Evolutionary conservation across 306 rosid species (phyloP), one percentile per base, ranked within the genome.

Genomic region (Comarum palustre): DNA sequence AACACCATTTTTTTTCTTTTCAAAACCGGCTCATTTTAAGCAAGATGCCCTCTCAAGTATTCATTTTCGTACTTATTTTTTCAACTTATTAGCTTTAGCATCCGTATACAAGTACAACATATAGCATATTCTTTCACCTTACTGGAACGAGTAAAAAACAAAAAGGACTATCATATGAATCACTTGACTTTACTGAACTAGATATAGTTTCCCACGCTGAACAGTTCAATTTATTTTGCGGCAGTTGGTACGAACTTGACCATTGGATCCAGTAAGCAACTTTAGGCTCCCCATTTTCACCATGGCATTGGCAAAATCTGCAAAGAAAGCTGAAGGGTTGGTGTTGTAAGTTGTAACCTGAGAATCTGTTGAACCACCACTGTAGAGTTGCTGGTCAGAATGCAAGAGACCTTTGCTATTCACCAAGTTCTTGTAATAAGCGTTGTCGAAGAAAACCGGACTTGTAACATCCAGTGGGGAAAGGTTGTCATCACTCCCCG

Each of bases 231-330:
- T 90, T 38, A 79, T 58, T 51, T 77, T 70, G 84, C 58, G 73
- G 75, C 96, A 90, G 10, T 84, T 50, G 4, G 82, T 78, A 46
- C 93, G 87, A 74, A 90, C 86, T 68, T 90, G 84, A 13, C 96
- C 96, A 22, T 31, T 79, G 15, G 38, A 72, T 17, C 90, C 93
- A 0, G 91, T 90, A 43, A 90, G 89, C 34, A 83, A 87, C 69
- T 84, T 85, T 0, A 90, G 86, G 59, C 60, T 86, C 50, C 91
- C 86, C 90, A 88, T 86, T 80, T 90, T 90, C 19, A 82, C 73
- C 93, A 90, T 88, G 22, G 96, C 93, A 47, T 24, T 77, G 0
- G 88, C 87, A 64, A 90, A 90, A 75, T 90, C 96, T 19, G 73
- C 2, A 63, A 2, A 69, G 78, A 90, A 90, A 66, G 80, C 15